phyloP scores from a whole-genome alignment of 768 basidiomycete genomes.

The Pisolithus sp. region DNA sequence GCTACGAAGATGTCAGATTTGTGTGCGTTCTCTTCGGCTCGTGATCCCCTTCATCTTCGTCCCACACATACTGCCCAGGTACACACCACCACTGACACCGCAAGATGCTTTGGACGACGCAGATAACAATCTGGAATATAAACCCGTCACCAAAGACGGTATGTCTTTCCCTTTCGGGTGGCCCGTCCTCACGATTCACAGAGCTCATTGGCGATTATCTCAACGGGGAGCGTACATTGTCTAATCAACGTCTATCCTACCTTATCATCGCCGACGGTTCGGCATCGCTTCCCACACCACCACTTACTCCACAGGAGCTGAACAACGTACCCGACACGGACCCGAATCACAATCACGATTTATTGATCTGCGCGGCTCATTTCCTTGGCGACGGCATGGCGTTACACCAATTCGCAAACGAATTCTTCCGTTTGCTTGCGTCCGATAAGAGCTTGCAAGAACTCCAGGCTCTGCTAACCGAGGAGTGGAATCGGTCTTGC shows the following conservation, averaged over 20 bases:
- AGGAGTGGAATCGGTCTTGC: slow-evolving; percentile 25
- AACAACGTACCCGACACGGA: slow-evolving; percentile 4
- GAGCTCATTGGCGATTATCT: slow-evolving; percentile 64
- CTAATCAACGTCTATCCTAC: slow-evolving; percentile 58
- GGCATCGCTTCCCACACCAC: slow-evolving; percentile 25
- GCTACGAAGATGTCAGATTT: slow-evolving; percentile 61
- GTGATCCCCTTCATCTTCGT: not conserved
- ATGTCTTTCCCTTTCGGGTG: slow-evolving; percentile 6
- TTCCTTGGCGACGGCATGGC: slow-evolving; percentile 88
- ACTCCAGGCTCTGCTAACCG: slow-evolving; percentile 22
- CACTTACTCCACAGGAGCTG: slow-evolving; percentile 25
- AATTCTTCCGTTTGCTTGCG: slow-evolving; percentile 65
- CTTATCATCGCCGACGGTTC: slow-evolving; percentile 43
- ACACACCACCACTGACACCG: slow-evolving; percentile 36
- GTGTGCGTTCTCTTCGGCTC: slow-evolving; percentile 38
- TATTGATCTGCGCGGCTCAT: slow-evolving; percentile 72
- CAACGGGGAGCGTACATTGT: slow-evolving; percentile 72
- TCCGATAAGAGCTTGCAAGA: slow-evolving; percentile 22
- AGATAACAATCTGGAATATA: slow-evolving; percentile 43
- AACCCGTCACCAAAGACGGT: slow-evolving; percentile 51
- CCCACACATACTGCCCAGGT: slow-evolving; percentile 29
- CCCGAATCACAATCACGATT: slow-evolving; percentile 39
- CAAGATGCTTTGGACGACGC: slow-evolving; percentile 45
- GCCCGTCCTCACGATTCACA: slow-evolving; percentile 13
- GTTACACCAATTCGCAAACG: slow-evolving; percentile 74